Conservation (phyloP, 768 basidiomycete genomes). For the Tricholoma saponaceum region DNA sequence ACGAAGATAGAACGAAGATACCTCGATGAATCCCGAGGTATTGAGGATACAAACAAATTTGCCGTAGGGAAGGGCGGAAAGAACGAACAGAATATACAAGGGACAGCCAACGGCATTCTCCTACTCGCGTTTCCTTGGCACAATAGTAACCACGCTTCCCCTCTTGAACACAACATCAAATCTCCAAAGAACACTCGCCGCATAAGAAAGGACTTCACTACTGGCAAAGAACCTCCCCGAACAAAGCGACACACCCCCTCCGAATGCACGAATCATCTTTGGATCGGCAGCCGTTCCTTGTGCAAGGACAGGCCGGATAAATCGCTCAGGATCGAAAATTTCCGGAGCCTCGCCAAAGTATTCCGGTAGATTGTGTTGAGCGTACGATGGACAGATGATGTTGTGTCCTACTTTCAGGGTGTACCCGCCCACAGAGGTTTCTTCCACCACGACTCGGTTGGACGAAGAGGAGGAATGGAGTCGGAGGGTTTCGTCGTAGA, state of each 20-base stretch:
- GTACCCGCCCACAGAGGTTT: not conserved
- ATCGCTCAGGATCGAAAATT: not conserved
- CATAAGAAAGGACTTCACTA: not conserved
- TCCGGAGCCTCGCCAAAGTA: not conserved
- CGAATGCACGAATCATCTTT: not conserved
- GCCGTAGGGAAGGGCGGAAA: too few species aligned
- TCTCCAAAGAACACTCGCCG: not conserved
- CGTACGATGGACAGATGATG: not conserved
- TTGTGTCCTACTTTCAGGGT: not conserved
- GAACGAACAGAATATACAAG: too few species aligned
- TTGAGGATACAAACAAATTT: too few species aligned
- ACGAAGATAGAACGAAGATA: too few species aligned
- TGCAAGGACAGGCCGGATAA: not conserved
- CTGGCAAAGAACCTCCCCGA: not conserved
- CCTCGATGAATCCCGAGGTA: too few species aligned
- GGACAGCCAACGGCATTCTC: too few species aligned
- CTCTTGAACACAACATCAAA: not conserved
- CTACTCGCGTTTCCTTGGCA: not conserved
- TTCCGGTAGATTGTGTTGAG: not conserved
- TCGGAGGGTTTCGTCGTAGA: not conserved
- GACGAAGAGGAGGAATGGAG: not conserved
- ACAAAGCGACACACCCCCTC: not conserved
- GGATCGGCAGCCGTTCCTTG: not conserved
- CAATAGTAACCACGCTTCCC: not conserved
- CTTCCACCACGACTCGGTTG: not conserved